Conservation (phyloP, 2,329 filamentous ascomycete species). For the Pyrenophora tritici-repentis region DNA sequence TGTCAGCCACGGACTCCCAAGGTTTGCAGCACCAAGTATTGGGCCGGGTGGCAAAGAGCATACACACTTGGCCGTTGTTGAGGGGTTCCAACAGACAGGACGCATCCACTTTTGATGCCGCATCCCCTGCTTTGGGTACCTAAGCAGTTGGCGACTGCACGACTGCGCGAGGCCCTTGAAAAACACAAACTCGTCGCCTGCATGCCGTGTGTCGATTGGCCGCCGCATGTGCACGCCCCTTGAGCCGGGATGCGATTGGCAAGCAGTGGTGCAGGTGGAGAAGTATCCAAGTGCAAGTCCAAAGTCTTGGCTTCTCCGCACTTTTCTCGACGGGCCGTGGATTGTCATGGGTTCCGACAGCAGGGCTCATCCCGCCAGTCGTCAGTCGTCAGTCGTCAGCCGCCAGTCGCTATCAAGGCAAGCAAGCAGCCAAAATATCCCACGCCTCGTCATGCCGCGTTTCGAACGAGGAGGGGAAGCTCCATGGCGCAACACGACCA, state of each 20-base stretch:
- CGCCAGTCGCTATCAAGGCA: conserved; percentile 1
- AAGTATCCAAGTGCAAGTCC: neutral
- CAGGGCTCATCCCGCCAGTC: conserved; percentile 15
- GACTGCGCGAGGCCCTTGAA: conserved; percentile 19
- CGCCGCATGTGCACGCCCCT: conserved; percentile 7
- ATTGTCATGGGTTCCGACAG: conserved; percentile 17
- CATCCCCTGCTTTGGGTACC: conserved; percentile 14
- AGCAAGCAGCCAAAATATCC: conserved; percentile 16
- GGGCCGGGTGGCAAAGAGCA: conserved; percentile 18
- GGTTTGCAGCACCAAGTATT: conserved; percentile 1
- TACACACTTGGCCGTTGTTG: conserved; percentile 20
- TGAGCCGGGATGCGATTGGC: conserved; percentile 15
- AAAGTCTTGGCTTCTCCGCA: conserved; percentile 25
- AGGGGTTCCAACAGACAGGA: conserved; percentile 24
- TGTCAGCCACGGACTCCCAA: conserved; percentile 10
- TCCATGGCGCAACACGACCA: conserved; percentile 26
- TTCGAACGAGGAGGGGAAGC: conserved; percentile 13
- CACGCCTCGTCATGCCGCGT: conserved; percentile 28
- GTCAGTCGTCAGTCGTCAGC: neutral
- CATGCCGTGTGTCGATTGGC: conserved; percentile 3
- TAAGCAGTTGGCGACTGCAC: conserved; percentile 9
- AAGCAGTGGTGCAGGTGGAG: neutral
- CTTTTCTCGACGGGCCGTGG: conserved; percentile 26
- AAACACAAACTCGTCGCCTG: conserved; percentile 10
- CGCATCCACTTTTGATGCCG: conserved; percentile 25